phyloP scores from a whole-genome alignment of 306 rosid genomes.

The Benincasa hispida region DNA sequence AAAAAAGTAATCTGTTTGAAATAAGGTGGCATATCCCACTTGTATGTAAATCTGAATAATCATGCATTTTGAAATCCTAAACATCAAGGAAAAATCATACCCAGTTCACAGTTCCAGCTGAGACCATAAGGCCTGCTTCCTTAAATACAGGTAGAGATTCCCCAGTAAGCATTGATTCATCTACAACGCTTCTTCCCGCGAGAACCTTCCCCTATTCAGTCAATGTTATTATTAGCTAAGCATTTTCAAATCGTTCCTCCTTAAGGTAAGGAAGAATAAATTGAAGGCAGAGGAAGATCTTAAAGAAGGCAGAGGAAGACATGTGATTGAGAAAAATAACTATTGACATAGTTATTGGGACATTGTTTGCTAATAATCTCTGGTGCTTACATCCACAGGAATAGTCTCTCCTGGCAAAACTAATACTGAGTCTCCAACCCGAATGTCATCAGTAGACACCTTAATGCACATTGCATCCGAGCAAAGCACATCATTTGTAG shows the following conservation, averaged over 20 bases:
- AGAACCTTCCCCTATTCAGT: slow-evolving; percentile 62
- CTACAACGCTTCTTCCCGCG: slow-evolving; percentile 96
- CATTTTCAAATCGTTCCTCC: not conserved
- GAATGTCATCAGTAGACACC: slow-evolving; percentile 88
- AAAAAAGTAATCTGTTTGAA: not conserved
- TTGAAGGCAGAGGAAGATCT: not conserved
- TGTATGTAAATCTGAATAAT: slow-evolving; percentile 9
- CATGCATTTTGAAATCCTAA: not conserved
- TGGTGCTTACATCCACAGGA: slow-evolving; percentile 77
- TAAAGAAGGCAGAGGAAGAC: not conserved
- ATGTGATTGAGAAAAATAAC: not conserved
- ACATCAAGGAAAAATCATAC: slow-evolving; percentile 25
- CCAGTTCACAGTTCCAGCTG: slow-evolving; percentile 95
- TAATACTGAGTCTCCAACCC: slow-evolving; percentile 85
- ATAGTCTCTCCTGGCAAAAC: slow-evolving; percentile 95
- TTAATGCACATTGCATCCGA: slow-evolving; percentile 65
- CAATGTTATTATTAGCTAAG: slow-evolving; percentile 19
- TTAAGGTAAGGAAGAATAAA: not conserved
- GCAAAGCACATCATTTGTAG: slow-evolving; percentile 51
- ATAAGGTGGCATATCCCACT: not conserved
- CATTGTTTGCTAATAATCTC: slow-evolving; percentile 9
- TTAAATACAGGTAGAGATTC: slow-evolving; percentile 94
- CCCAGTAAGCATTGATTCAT: slow-evolving; percentile 98
- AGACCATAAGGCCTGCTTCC: slow-evolving; percentile 73
- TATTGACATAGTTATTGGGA: not conserved